Evolutionary conservation across 2,329 filamentous ascomycete genomes (phyloP).

Genomic region (Pleurostoma richardsiae): DNA sequence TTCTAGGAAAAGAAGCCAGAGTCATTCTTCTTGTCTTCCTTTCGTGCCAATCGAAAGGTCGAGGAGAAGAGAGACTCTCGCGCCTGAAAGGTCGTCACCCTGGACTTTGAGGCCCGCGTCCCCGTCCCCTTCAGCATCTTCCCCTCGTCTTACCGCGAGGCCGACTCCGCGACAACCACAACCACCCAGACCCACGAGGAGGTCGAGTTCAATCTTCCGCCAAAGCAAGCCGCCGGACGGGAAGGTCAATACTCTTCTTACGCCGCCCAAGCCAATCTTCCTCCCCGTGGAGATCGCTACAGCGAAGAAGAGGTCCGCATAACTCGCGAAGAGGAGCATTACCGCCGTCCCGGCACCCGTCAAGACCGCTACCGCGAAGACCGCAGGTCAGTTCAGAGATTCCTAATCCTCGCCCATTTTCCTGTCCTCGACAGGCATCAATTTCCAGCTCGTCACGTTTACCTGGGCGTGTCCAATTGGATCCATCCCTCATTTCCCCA

Average conservation of each 20-base stretch:
- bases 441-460: not conserved
- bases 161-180: slow-evolving; percentile 46
- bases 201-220: slow-evolving; percentile 72
- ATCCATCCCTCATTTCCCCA: not conserved
- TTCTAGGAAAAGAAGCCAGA: slow-evolving; percentile 37
- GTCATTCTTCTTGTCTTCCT: slow-evolving; percentile 58
- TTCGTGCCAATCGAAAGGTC: slow-evolving; percentile 44
- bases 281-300: slow-evolving; percentile 55
- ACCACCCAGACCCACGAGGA: slow-evolving; percentile 71
- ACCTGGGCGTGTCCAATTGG: not conserved
- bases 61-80: slow-evolving; percentile 38
- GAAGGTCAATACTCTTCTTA: slow-evolving; percentile 87
- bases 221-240: slow-evolving; percentile 85
- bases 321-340: slow-evolving; percentile 71
- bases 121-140: slow-evolving; percentile 99
- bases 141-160: slow-evolving; percentile 77
- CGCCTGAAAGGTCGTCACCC: slow-evolving; percentile 76
- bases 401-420: slow-evolving; percentile 6
- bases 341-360: slow-evolving; percentile 65
- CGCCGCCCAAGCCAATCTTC: slow-evolving; percentile 55
- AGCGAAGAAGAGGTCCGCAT: slow-evolving; percentile 81
- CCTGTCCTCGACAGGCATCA: slow-evolving; percentile 4
- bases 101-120: slow-evolving; percentile 99
- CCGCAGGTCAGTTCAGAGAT: slow-evolving; percentile 40
- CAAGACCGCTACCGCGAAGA: slow-evolving; percentile 50